Evolutionary conservation across 2,329 filamentous ascomycete genomes (phyloP).

Genomic region (Aspergillus sp.): DNA sequence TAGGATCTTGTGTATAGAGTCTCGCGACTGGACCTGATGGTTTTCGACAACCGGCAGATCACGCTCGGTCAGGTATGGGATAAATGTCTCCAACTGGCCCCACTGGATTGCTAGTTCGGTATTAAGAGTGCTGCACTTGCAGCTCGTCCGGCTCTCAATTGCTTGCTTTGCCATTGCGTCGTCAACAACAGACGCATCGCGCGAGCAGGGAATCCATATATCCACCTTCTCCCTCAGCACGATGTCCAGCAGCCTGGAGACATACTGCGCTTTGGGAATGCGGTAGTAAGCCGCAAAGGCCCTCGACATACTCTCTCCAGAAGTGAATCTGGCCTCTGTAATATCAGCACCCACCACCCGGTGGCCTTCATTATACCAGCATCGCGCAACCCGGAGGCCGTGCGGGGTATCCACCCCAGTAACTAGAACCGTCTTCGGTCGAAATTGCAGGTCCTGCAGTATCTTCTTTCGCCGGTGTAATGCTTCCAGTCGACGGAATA

Average conservation of each 20-base stretch:
- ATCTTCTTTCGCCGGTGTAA: constrained; percentile 23
- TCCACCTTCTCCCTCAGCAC: constrained; percentile 62
- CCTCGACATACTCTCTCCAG: constrained; percentile 59
- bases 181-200: constrained; percentile 64
- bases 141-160: constrained; percentile 58
- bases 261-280: constrained; percentile 53
- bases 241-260: constrained; percentile 57
- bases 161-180: constrained; percentile 65
- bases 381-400: constrained; percentile 64
- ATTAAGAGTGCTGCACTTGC: constrained; percentile 65
- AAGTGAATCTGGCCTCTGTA: constrained; percentile 47
- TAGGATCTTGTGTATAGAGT: constrained; percentile 56
- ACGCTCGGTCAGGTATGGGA: constrained; percentile 55
- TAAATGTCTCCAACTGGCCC: constrained; percentile 67
- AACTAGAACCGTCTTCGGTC: constrained; percentile 61
- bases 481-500: constrained; percentile 17
- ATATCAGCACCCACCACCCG: constrained; percentile 72
- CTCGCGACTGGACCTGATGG: constrained; percentile 53
- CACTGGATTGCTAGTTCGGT: constrained; percentile 56
- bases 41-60: constrained; percentile 57
- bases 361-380: constrained; percentile 65
- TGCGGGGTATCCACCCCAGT: constrained; percentile 74
- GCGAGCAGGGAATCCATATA: constrained; percentile 73
- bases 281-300: constrained; percentile 58
- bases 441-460: constrained; percentile 35